A percentile compares a stretch with the other conserved stretches of the same genome.
Conservation (phyloP, 306 rosid genomes). For the Coriaria nepalensis region DNA sequence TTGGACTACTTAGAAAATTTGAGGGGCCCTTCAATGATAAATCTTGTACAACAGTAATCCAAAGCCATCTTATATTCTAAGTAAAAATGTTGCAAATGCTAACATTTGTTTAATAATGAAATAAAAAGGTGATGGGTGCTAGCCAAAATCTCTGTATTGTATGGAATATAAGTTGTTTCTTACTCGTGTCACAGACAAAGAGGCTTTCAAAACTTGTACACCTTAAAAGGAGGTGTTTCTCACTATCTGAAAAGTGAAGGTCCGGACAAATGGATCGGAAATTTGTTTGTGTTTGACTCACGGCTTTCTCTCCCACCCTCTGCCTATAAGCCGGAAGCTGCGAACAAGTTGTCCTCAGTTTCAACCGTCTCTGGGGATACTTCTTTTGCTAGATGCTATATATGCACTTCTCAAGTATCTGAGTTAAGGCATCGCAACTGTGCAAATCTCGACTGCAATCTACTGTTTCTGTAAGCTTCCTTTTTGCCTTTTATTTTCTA, state of each 20-base stretch:
- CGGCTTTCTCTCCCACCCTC: conserved; percentile 82
- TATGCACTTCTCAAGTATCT: conserved; percentile 43
- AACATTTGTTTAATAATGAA: too few relatives aligned
- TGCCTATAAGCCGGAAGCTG: conserved; percentile 29
- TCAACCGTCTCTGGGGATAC: conserved; percentile 23
- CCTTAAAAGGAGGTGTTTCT: conserved; percentile 80
- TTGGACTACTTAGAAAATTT: too few relatives aligned
- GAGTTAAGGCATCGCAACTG: conserved; percentile 84
- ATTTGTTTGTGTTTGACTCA: conserved; percentile 85
- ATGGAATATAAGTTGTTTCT: too few relatives aligned
- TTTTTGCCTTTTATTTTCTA: conserved; percentile 4
- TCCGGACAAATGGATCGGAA: conserved; percentile 68
- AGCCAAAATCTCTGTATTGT: too few relatives aligned
- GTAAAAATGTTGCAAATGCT: too few relatives aligned
- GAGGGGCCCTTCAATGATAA: too few relatives aligned
- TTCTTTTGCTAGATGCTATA: conserved; percentile 59
- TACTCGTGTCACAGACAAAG: conserved; percentile 39
- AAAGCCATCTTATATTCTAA: too few relatives aligned
- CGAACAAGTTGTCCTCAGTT: conserved; percentile 19
- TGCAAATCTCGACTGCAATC: conserved; percentile 88
- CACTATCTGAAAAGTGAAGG: conserved; percentile 72
- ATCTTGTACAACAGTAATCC: too few relatives aligned
- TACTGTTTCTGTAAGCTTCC: conserved; percentile 68
- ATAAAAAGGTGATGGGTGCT: too few relatives aligned
- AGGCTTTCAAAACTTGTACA: conserved; percentile 68